Evolutionary conservation across 805 yeast species (phyloP).

Genomic region (Kluyveromyces lactis): DNA sequence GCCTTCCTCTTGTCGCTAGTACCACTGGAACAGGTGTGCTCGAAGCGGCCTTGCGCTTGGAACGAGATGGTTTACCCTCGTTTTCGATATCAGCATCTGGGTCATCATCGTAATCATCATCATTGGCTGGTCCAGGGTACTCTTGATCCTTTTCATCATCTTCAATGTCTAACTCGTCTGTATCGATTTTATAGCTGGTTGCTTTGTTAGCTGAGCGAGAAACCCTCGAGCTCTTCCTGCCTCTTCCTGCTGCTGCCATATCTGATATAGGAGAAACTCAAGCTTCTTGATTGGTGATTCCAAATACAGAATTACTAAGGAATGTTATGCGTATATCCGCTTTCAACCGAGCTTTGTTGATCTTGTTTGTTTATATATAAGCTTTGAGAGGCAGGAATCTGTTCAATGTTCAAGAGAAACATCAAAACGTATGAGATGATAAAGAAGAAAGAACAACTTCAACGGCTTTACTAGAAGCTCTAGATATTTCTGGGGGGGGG

Average conservation of each 20-base stretch:
- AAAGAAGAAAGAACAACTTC: not conserved
- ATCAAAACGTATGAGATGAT: not conserved
- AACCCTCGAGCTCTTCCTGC: constrained; percentile 8
- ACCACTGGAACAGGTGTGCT: constrained; percentile 3
- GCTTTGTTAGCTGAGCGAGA: constrained; percentile 17
- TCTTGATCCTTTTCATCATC: constrained; percentile 26
- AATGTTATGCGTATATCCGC: too few species aligned
- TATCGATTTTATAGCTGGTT: constrained; percentile 23
- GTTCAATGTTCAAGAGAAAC: not conserved
- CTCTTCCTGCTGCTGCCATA: not conserved
- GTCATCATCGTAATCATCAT: constrained; percentile 19
- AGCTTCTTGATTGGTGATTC: too few species aligned
- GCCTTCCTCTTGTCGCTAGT: constrained; percentile 21
- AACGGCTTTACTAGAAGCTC: too few species aligned
- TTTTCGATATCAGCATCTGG: constrained; percentile 11
- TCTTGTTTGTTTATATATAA: too few species aligned
- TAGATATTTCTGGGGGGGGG: too few species aligned
- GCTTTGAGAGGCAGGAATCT: too few species aligned
- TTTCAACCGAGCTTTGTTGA: too few species aligned
- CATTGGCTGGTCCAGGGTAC: constrained; percentile 23
- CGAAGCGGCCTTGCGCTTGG: constrained; percentile 15
- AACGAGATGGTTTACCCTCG: constrained; percentile 16
- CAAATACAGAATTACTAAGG: too few species aligned
- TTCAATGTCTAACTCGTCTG: constrained; percentile 24
- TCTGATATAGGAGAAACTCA: too few species aligned